These are phyloP conservation scores for Sherardia arvensis DNA, from an alignment of 257 asterid species.

Conservation along the genomic window DNA sequence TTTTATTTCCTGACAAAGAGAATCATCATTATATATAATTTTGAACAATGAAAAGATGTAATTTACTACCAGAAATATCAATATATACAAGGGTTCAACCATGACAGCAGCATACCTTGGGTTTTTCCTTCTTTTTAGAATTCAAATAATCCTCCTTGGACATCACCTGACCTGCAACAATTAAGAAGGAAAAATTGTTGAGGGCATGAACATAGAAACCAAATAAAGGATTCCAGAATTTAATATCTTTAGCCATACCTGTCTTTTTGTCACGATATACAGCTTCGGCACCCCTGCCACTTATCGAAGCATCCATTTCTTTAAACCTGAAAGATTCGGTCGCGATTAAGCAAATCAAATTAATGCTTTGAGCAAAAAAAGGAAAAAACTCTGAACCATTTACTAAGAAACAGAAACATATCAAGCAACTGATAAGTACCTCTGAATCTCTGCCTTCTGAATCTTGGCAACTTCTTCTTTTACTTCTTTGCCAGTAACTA, in stretches of 20 bases:
- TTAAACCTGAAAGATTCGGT: slow-evolving; percentile 38
- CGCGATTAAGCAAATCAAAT: background rate
- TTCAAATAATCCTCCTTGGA: slow-evolving; percentile 65
- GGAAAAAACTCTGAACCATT: background rate
- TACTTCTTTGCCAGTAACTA: slow-evolving; percentile 64
- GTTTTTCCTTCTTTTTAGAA: slow-evolving; percentile 63
- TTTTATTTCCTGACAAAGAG: slow-evolving; percentile 60
- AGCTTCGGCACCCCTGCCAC: slow-evolving; percentile 74
- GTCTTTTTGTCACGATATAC: slow-evolving; percentile 74
- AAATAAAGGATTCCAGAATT: slow-evolving; percentile 3
- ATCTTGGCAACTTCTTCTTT: slow-evolving; percentile 58
- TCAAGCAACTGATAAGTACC: slow-evolving; percentile 31
- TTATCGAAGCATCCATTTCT: slow-evolving; percentile 66
- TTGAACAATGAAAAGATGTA: background rate
- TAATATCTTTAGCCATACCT: slow-evolving; percentile 30
- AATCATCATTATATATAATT: background rate
- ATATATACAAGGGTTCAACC: background rate
- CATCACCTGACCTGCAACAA: slow-evolving; percentile 61
- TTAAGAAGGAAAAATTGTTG: slow-evolving; percentile 8
- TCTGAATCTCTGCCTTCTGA: slow-evolving; percentile 52
- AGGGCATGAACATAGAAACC: slow-evolving; percentile 1
- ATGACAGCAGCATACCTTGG: slow-evolving; percentile 48
- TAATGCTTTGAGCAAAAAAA: background rate
- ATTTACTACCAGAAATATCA: too few relatives aligned
- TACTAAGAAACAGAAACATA: background rate